phyloP scores from a whole-genome alignment of 2,329 filamentous ascomycete genomes.

The Aspergillus caelatus region DNA sequence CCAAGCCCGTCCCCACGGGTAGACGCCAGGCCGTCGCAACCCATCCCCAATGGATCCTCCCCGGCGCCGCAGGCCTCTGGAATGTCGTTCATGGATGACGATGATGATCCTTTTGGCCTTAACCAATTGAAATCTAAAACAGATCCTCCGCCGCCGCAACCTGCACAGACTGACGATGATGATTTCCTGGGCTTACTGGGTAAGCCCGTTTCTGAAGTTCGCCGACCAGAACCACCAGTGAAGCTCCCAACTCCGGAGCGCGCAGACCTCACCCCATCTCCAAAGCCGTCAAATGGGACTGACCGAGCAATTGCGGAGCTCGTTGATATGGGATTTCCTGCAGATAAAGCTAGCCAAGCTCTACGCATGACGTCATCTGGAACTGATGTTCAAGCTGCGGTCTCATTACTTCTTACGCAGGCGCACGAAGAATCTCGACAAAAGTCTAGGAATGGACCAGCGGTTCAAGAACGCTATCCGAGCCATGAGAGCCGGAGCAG shows the following conservation, averaged over 20 bases:
- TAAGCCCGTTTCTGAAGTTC: conserved; percentile 60
- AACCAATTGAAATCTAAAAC: conserved; percentile 61
- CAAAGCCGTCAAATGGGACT: conserved; percentile 54
- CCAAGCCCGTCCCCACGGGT: conserved; percentile 34
- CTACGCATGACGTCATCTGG: conserved; percentile 79
- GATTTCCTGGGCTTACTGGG: conserved; percentile 65
- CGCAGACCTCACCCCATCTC: conserved; percentile 21
- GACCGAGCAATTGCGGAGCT: conserved; percentile 85
- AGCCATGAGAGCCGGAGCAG: conserved; percentile 28
- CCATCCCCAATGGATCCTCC: conserved; percentile 18
- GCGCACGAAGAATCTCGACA: conserved; percentile 82
- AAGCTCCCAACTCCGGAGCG: conserved; percentile 18
- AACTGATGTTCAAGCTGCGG: conserved; percentile 79
- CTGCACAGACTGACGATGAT: conserved; percentile 58
- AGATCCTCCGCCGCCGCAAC: conserved; percentile 49
- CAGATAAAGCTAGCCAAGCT: conserved; percentile 79
- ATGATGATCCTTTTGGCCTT: conserved; percentile 86
- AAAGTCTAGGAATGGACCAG: conserved; percentile 54
- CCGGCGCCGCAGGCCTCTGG: conserved; percentile 23
- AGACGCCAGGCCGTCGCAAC: conserved; percentile 16
- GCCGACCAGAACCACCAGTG: conserved; percentile 34
- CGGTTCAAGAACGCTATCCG: conserved; percentile 21
- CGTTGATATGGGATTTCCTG: conserved; percentile 91
- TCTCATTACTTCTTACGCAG: conserved; percentile 87
- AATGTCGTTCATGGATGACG: conserved; percentile 58